Evolutionary conservation across 2,329 filamentous ascomycete genomes (phyloP), one percentile per base, ranked within the genome.

Genomic region (Fonsecaea multimorphosa): DNA sequence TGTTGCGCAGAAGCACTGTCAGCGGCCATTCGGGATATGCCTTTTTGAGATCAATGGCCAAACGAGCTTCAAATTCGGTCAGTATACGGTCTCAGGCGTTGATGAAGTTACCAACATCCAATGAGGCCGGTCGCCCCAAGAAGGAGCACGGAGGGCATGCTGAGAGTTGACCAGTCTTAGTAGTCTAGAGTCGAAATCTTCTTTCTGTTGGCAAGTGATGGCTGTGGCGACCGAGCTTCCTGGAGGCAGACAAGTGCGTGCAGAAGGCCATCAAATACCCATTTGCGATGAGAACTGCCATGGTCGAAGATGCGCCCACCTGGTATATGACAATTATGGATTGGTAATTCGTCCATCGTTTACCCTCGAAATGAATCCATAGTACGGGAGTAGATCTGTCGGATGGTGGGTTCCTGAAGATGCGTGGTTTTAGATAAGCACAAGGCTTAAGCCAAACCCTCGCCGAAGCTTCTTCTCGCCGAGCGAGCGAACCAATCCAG

Each of bases 101-200:
- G 24, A 9, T 27, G 7, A 3, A 0, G 19, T 9, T 9, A 64
- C 62, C 14, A n/a, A 65, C 63, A 58, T 63, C 65, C 65, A 49
- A 67, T 57, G 34, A 67, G 61, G 24, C 65, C 65, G 3, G 61
- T 67, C 7, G 65, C 52, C 19, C 65, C 65, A 19, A 64, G 40
- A 29, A 67, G 61, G 27, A 67, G 61, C 14, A 67, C 44, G 12
- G 65, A 67, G 16, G 61, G 65, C 65, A 67, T 67, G 9, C 12
- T 67, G 34, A 53, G 34, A 29, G 3, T 24, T 9, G 4, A 16
- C 2, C 19, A 12, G 12, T 24, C 27, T 29, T 29, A 38, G 6
- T 9, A 11, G 40, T 32, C 5, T 38, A 9, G 7, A 9, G 34
- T 44, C 22, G 44, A 49, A 22, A n/a, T 29, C 4, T 16, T 38